These are phyloP conservation scores for Xylariomycetidae sp. DNA, from an alignment of 2,329 filamentous ascomycete genomes.

Conservation along the genomic window DNA sequence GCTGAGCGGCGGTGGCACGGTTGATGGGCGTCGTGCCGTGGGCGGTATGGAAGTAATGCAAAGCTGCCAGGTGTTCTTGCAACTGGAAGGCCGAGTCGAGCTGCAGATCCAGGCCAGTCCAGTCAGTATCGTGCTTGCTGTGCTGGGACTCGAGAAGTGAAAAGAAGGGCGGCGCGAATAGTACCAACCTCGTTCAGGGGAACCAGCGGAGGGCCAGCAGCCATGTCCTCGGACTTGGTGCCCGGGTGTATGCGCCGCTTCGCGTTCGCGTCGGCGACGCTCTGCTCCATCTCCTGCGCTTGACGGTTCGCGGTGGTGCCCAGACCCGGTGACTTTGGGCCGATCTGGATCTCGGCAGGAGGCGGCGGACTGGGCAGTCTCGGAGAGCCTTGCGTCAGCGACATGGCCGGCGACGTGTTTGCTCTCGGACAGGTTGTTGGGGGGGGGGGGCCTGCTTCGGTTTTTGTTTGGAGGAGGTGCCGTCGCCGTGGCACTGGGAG, in stretches of 20 bases:
- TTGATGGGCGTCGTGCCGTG: constrained; percentile 65
- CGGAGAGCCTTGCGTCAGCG: constrained; percentile 69
- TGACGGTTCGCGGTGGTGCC: constrained; percentile 43
- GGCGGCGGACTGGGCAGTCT: constrained; percentile 92
- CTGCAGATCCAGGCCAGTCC: constrained; percentile 39
- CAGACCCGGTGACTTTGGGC: constrained; percentile 61
- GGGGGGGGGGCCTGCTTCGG: neutral
- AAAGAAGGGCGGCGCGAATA: neutral
- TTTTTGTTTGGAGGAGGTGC: neutral
- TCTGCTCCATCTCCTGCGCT: constrained; percentile 57
- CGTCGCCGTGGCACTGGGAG: constrained; percentile 1
- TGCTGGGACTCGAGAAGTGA: neutral
- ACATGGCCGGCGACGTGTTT: no score
- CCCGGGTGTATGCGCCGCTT: constrained; percentile 85
- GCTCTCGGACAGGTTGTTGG: no score
- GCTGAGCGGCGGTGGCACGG: constrained; percentile 65
- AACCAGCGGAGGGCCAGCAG: constrained; percentile 80
- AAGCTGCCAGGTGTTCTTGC: constrained; percentile 91
- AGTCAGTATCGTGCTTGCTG: constrained; percentile 4
- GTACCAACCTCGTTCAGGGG: constrained; percentile 70
- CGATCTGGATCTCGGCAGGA: constrained; percentile 88
- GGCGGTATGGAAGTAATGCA: constrained; percentile 75
- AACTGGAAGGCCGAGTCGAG: constrained; percentile 96
- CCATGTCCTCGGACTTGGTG: constrained; percentile 89
- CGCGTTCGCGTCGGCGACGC: constrained; percentile 64